Percentiles rank a stretch among this genome's conserved stretches.
Conservation (phyloP, 192 early-diverging fungal species). For the Coemansia asiatica region DNA sequence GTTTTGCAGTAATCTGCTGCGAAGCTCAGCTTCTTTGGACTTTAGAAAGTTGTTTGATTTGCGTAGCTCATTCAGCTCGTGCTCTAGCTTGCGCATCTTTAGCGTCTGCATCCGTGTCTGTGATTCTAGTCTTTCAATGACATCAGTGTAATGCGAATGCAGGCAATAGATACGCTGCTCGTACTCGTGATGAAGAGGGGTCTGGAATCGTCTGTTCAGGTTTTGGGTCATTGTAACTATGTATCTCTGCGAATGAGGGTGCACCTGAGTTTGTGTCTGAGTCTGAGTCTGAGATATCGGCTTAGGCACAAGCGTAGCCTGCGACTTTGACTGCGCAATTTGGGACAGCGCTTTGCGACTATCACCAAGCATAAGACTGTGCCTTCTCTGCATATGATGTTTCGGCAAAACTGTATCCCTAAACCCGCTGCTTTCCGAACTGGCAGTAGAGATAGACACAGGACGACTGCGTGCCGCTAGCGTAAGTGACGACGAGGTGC, state of each 20-base stretch:
- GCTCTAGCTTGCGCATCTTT: slow-evolving; percentile 23
- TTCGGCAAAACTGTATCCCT: background rate
- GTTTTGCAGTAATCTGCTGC: slow-evolving; percentile 11
- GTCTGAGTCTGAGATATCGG: no score
- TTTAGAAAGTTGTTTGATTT: slow-evolving; percentile 17
- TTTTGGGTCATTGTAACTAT: slow-evolving; percentile 50
- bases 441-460: slow-evolving; percentile 12
- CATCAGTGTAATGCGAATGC: slow-evolving; percentile 48
- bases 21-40: slow-evolving; percentile 29
- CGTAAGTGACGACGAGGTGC: slow-evolving; percentile 22
- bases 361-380: slow-evolving; percentile 13
- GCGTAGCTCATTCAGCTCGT: slow-evolving; percentile 29
- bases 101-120: slow-evolving; percentile 28
- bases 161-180: slow-evolving; percentile 54
- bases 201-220: slow-evolving; percentile 45
- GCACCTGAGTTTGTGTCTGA: background rate
- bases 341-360: slow-evolving; percentile 18
- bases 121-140: slow-evolving; percentile 41
- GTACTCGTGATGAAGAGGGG: slow-evolving; percentile 38
- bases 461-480: slow-evolving; percentile 18
- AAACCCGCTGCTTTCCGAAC: background rate
- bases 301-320: background rate
- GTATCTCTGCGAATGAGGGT: slow-evolving; percentile 25
- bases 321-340: slow-evolving; percentile 5
- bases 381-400: background rate